Conservation (phyloP, 1,284 basidiomycete species). For the Papiliotrema laurentii region DNA sequence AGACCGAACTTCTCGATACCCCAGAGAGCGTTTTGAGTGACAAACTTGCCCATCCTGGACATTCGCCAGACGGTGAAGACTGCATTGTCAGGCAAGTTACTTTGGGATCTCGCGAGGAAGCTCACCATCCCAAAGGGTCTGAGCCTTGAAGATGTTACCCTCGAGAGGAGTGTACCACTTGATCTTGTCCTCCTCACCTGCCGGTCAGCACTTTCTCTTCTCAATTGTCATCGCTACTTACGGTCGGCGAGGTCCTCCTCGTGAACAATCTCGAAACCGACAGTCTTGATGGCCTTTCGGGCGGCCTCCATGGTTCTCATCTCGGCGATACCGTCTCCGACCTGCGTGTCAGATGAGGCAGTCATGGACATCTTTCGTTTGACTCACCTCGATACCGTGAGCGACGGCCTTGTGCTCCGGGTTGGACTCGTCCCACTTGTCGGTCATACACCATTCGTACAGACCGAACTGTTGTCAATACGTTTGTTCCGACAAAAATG, state of each 20-base stretch:
- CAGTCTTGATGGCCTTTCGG: conserved; percentile 71
- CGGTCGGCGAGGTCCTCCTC: conserved; percentile 94
- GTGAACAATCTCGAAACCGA: conserved; percentile 84
- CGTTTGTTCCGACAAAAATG: not conserved
- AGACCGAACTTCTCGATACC: conserved; percentile 73
- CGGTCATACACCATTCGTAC: conserved; percentile 98
- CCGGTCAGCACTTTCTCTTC: too few species aligned
- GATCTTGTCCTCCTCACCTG: conserved; percentile 63
- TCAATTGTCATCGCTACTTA: too few species aligned
- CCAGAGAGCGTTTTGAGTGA: conserved; percentile 78
- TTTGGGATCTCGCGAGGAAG: not conserved
- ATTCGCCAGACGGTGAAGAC: conserved; percentile 80
- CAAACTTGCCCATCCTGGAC: conserved; percentile 78
- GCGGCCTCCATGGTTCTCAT: conserved; percentile 78
- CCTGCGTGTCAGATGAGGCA: conserved; percentile 46
- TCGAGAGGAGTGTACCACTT: conserved; percentile 97
- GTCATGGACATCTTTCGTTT: too few species aligned
- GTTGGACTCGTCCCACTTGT: conserved; percentile 80
- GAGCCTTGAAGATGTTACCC: conserved; percentile 85
- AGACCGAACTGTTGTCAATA: conserved; percentile 1
- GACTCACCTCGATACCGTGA: conserved; percentile 67
- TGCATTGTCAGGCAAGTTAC: conserved; percentile 11
- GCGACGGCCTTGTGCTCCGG: conserved; percentile 87
- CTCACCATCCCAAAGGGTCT: conserved; percentile 82
- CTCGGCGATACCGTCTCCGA: conserved; percentile 96